Base-by-base conservation (phyloP, 176 grass and related monocot genomes). In the Eleusine coracana region DNA sequence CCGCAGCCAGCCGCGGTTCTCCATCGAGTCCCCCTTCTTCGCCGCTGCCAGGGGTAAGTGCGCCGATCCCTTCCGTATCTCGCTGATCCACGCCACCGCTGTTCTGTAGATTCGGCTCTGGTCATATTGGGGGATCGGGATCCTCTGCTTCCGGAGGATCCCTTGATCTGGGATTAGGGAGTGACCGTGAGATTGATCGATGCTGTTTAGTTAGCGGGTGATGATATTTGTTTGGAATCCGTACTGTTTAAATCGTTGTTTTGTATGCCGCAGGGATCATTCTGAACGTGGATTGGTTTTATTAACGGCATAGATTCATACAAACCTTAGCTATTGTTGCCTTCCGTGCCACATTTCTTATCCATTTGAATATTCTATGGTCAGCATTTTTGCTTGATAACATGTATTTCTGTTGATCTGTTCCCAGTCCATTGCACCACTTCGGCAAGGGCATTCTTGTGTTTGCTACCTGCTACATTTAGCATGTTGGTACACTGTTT, bases 1-100 rank as follows among this genome's bases (percentile, higher is more conserved):
- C 36, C 46, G 60, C 69, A 44, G 14, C 59, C 83, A 78, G 59
- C 78, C 80, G 34, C 84, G 74, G 52, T 86, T 86, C 74, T 39
- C 84, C 84, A 69, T 90, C 61, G 74, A 70, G 0, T 75, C 61
- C 17, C 74, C 84, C 23, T 86, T 90, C 84, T 86, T 83, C 62
- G 16, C 69, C 13, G 50, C 84, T 42, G 41, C 60, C 3, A 86
- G 88, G 85, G 84, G 88, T 90, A 83, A 38, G 29, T 0, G 60
- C 58, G 55, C 6, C 20, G 37, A 3, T 62, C 37, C 31, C 12
- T 23, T 34, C 21, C 54, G 21, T 29, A 14, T 34, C 40, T 27
- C 15, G 18, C 44, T 73, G 78, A 68, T 74, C 84, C 18, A 34
- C 28, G 31, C n/a, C 20, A 20, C 51, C 10, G 62, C 4, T 56